Conservation (phyloP, 176 grass and related monocot species). For the Paspalum notatum region DNA sequence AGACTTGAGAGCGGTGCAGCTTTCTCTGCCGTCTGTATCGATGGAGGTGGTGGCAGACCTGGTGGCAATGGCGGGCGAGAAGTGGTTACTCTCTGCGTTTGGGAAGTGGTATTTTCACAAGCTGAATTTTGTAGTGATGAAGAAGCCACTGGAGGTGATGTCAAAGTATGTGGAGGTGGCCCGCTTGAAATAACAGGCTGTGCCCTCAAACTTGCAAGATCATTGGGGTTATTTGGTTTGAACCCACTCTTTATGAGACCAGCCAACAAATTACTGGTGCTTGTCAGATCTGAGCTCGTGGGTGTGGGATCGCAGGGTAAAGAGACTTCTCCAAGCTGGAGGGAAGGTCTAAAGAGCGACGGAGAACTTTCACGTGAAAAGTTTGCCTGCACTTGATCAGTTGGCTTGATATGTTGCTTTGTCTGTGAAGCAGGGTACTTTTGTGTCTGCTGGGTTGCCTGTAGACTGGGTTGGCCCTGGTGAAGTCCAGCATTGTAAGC, state of each 20-base stretch:
- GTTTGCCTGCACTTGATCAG: slow-evolving; percentile 39
- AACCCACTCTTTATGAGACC: slow-evolving; percentile 70
- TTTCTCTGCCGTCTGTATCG: slow-evolving; percentile 39
- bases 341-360: slow-evolving; percentile 28
- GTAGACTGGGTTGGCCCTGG: slow-evolving; percentile 25
- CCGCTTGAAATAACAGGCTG: slow-evolving; percentile 57
- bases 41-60: slow-evolving; percentile 57
- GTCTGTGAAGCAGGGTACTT: slow-evolving; percentile 47
- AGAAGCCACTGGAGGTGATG: slow-evolving; percentile 32
- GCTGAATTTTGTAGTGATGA: slow-evolving; percentile 42
- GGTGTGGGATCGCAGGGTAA: slow-evolving; percentile 38
- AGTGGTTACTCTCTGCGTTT: slow-evolving; percentile 30
- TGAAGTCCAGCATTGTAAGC: slow-evolving; percentile 38
- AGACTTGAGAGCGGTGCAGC: slow-evolving; percentile 78
- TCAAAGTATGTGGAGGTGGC: slow-evolving; percentile 35
- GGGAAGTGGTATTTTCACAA: slow-evolving; percentile 38
- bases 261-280: slow-evolving; percentile 65
- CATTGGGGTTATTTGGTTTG: slow-evolving; percentile 42
- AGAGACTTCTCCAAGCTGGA: slow-evolving; percentile 47
- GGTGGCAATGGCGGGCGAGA: slow-evolving; percentile 72
- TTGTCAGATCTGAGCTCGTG: slow-evolving; percentile 37
- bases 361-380: slow-evolving; percentile 44
- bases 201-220: slow-evolving; percentile 38
- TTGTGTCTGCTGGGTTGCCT: slow-evolving; percentile 42
- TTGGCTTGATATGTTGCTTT: slow-evolving; percentile 38